Base-by-base conservation (phyloP, 768 basidiomycete species). In the Pleurotus salmoneostramineus region DNA sequence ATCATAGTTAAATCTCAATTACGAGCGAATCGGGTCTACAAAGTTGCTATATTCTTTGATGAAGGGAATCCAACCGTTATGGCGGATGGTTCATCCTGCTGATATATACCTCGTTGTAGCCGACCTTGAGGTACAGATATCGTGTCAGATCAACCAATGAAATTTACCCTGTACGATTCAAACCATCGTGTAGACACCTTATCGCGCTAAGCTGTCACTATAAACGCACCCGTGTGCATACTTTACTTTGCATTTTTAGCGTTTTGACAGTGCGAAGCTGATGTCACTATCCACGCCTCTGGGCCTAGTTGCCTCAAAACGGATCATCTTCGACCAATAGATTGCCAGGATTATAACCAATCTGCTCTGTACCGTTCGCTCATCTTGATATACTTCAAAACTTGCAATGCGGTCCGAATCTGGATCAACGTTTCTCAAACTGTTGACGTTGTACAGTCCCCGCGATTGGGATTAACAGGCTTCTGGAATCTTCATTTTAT, bases 381-480 rank as follows among this genome's bases (percentile, higher is more conserved):
- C 61, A 65, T 63, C 64, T 59, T 62, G 62, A 67, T 64, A 61
- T 49, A 50, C 57, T 60, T 27, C 15, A 33, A 35, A 33, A 34
- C 37, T 58, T 37, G 50, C 61, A 56, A 50, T 56, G 55, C 59
- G 60, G 60, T 34, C 59, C 64, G 62, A 61, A 56, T 57, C 59
- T 49, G 59, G 55, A 60, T 64, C 60, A 61, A 47, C 46, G 47
- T 34, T 50, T 49, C 58, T 37, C 37, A 56, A 58, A 57, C 59
- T 47, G 60, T 42, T 50, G 37, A 27, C 21, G 21, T 27, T 27
- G 55, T 34, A 44, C 47, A 51, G 51, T 63, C 43, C 55, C 27
- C 42, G 42, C 36, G 36, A 55, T 56, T 46, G n/a, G 52, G 52
- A 31, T 33, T 58, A 36, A 35, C 17, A 17, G 5, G 34, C 33